A percentile compares a stretch with the other conserved stretches of the same genome.
Conservation (phyloP, 352 stramenopile species). For the Pythium dissotocum region DNA sequence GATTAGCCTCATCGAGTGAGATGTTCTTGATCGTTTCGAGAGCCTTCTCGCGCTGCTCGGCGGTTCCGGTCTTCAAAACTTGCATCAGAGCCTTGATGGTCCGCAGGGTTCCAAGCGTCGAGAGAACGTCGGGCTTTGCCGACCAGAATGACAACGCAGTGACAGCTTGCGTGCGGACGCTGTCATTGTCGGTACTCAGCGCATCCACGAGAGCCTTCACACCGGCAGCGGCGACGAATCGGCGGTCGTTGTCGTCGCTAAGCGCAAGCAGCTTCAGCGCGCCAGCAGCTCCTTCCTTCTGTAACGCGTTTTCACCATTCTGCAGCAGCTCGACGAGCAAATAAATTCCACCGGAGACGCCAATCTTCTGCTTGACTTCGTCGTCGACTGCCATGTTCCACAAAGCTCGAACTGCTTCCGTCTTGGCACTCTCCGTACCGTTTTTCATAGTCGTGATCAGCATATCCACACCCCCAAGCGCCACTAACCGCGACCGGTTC, state of each 20-base stretch:
- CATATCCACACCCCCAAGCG: not conserved
- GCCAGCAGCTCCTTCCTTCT: slow-evolving; percentile 2
- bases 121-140: not conserved
- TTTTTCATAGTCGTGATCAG: not conserved
- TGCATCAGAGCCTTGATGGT: not conserved
- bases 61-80: not conserved
- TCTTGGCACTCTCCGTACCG: slow-evolving; percentile 1
- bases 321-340: not conserved
- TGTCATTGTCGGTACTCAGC: not conserved
- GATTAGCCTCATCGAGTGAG: not conserved
- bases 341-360: not conserved
- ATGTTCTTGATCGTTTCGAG: slow-evolving; percentile 1
- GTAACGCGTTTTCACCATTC: not conserved
- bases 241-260: slow-evolving; percentile 1
- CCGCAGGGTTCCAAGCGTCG: not conserved
- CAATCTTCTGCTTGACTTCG: slow-evolving; percentile 4
- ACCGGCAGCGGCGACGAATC: not conserved
- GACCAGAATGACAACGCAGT: not conserved
- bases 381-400: slow-evolving; percentile 7
- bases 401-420: not conserved
- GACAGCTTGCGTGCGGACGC: not conserved
- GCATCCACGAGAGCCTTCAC: not conserved
- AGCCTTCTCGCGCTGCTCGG: slow-evolving; percentile 6
- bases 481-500: not conserved
- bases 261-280: not conserved